Conservation (phyloP, 2,329 filamentous ascomycete species). For the Fusarium poae region DNA sequence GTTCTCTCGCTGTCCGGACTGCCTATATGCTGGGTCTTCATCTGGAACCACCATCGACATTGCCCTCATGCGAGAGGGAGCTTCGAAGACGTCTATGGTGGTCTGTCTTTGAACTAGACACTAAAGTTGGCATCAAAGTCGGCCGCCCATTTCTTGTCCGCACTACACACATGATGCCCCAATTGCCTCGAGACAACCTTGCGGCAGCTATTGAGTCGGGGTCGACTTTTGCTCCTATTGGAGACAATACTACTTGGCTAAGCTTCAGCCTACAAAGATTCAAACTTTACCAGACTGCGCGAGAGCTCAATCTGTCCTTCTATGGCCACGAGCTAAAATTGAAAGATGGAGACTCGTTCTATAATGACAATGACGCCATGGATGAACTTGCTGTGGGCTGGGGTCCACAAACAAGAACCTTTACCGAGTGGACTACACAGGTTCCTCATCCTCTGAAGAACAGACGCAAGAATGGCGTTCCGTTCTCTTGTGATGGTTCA, state of each 20-base stretch:
- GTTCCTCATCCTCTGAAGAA: conserved; percentile 2
- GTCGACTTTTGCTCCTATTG: conserved; percentile 16
- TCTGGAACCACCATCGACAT: not conserved
- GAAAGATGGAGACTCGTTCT: not conserved
- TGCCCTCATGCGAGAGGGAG: conserved; percentile 6
- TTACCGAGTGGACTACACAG: not conserved
- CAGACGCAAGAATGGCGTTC: not conserved
- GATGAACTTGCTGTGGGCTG: conserved; percentile 1
- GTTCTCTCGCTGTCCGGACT: conserved; percentile 17
- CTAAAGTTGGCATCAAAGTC: conserved; percentile 16
- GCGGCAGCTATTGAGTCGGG: conserved; percentile 20
- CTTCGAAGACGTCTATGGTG: conserved; percentile 14
- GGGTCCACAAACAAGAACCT: not conserved
- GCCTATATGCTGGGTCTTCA: conserved; percentile 23
- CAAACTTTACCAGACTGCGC: not conserved
- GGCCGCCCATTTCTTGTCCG: conserved; percentile 18
- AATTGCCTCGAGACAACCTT: not conserved
- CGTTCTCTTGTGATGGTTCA: not conserved
- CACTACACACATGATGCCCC: conserved; percentile 1
- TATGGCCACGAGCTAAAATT: not conserved
- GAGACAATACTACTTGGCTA: conserved; percentile 10
- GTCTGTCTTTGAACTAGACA: conserved; percentile 21
- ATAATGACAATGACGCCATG: not conserved
- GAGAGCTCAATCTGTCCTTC: conserved; percentile 5
- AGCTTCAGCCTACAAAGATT: conserved; percentile 14